phyloP scores from a whole-genome alignment of 306 rosid species.

The Quercus wislizeni region DNA sequence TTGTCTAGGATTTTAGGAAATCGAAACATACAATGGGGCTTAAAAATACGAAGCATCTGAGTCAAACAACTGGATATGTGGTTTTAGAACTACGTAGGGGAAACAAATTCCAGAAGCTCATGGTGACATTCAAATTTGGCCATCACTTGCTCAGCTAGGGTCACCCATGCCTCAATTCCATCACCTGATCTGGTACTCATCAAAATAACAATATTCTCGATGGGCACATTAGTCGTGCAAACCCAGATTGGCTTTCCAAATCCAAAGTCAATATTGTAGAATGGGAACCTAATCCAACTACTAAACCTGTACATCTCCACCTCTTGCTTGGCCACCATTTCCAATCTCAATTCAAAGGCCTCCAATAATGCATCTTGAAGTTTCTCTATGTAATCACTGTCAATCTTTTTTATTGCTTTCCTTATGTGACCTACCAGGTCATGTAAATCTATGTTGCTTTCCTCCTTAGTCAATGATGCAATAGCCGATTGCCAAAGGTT shows the following conservation, averaged over 20 bases:
- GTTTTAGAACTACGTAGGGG: no score
- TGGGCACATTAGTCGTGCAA: conserved; percentile 14
- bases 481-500: conserved; percentile 11
- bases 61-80: no score
- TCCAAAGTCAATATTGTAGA: conserved; percentile 17
- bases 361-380: conserved; percentile 1
- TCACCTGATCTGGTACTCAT: conserved; percentile 7
- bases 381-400: neutral
- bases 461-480: neutral
- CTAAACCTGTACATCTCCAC: conserved; percentile 20
- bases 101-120: no score
- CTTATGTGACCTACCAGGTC: conserved; percentile 3
- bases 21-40: no score
- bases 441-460: neutral
- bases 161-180: conserved; percentile 1
- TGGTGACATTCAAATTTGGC: no score
- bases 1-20: no score
- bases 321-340: neutral
- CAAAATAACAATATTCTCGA: neutral
- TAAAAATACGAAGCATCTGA: no score
- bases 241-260: conserved; percentile 22
- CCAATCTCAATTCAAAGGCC: neutral
- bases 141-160: no score
- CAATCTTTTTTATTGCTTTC: neutral
- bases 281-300: conserved; percentile 15